Evolutionary conservation across 306 rosid species (phyloP), one percentile per base, ranked within the genome.

Genomic region (Sindora glabra): DNA sequence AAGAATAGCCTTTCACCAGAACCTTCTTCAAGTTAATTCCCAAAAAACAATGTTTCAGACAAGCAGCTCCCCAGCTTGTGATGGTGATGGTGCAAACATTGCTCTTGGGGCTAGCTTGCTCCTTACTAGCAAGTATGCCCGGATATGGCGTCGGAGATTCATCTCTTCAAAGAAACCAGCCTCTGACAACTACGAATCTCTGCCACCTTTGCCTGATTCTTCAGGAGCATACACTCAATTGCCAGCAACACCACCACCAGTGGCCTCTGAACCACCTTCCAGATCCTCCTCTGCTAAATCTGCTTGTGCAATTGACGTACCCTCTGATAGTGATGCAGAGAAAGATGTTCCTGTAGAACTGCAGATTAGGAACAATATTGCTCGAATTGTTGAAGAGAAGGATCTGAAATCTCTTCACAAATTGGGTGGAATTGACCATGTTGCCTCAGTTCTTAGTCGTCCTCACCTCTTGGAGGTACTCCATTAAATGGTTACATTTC

Each of bases 351-450:
- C 22, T 3, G 17, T 0, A 2, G 50, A 38, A 12, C 16, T 21
- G 26, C 5, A 0, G 7, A 11, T 12, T 23, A 57, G 2, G 57
- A 19, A 30, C 2, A 30, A 38, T 2, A 26, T 79, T 65, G 75
- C 13, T 60, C 6, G 24, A 54, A 71, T 80, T 10, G 84, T 80
- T 42, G 72, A 40, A 62, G 70, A 54, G 14, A 41, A 41, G 65
- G 62, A 82, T 65, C 66, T 75, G 29, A 18, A 12, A 8, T 61
- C 48, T 4, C 72, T 85, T 33, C 7, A 0, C 10, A 6, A 11
- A 8, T 61, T 25, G 42, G 82, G 84, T 15, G 82, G 87, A 32
- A 66, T 74, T 54, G 65, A 18, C 17, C 5, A 25, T 4, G 82
- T 62, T 67, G 19, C 6, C 10, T 9, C 19, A 5, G n/a, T 76